Percentiles rank a stretch among this genome's conserved stretches.
Conservation (phyloP, 495 filamentous ascomycete species). For the Talaromyces nanjingensis region DNA sequence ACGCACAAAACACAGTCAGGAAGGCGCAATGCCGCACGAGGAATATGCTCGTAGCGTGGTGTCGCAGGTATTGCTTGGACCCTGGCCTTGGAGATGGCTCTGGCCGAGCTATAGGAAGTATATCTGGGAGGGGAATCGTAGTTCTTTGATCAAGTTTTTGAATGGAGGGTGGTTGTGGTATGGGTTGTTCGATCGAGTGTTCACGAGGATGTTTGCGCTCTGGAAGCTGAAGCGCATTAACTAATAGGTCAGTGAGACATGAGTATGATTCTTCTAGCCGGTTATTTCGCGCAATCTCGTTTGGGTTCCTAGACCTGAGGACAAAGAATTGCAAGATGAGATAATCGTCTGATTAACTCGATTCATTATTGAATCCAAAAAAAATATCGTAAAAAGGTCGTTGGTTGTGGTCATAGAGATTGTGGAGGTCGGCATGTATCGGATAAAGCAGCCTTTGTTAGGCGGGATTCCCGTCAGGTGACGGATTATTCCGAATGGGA, state of each 20-base stretch:
- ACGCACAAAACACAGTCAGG: conserved; percentile 50
- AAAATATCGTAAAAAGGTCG: not conserved
- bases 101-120: conserved; percentile 39
- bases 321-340: not conserved
- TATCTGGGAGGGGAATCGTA: conserved; percentile 51
- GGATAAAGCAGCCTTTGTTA: not conserved
- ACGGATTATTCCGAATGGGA: conserved; percentile 9
- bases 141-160: conserved; percentile 42
- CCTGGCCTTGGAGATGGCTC: conserved; percentile 39
- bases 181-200: conserved; percentile 30
- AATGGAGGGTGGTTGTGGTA: conserved; percentile 35
- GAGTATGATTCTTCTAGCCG: not conserved
- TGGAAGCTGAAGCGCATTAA: conserved; percentile 23
- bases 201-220: conserved; percentile 44
- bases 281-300: not conserved
- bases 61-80: conserved; percentile 40
- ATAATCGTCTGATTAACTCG: not conserved
- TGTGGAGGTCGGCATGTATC: not conserved
- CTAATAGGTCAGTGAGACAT: not conserved
- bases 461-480: conserved; percentile 6
- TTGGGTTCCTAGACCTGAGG: too few species aligned
- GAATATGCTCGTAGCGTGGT: conserved; percentile 54
- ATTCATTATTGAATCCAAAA: not conserved
- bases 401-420: not conserved
- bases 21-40: conserved; percentile 43